Evolutionary conservation across 495 filamentous ascomycete species (phyloP), one percentile per base, ranked within the genome.

Genomic region (Talaromyces wortmannii): DNA sequence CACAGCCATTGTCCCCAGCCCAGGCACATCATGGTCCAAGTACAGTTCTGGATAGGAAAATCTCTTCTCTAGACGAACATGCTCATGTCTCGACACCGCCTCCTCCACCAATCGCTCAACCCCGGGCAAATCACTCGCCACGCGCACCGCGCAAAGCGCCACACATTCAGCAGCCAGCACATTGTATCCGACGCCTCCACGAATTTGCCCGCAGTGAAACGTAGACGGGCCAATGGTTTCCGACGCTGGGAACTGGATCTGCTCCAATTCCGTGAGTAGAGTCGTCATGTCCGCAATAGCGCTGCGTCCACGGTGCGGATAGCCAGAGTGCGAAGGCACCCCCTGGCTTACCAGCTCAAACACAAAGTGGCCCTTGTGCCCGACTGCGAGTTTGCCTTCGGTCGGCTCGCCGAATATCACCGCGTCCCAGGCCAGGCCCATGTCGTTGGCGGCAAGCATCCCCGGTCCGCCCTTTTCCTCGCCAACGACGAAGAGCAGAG

Each of bases 391-490:
- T 63, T 85, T 85, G 56, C 81, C 75, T 63, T 91, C 88, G 0
- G 90, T 94, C 15, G 90, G 90, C 63, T 95, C 90, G 42, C 66
- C 90, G 57, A 92, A 94, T 57, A 95, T 83, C 52, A 86, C 84
- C 3, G 85, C 48, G 47, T 49, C 47, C 47, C 47, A 49, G 77
- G 73, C 57, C 53, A 81, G 78, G 31, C 57, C 54, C 40, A 58
- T 55, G 15, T 47, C 12, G 48, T 65, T 62, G 7, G 57, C 60
- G 4, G 60, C 58, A 42, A 60, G 75, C 90, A 95, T 95, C 4
- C 90, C 90, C 51, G 84, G 81, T 4, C 90, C 90, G 5, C 71
- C 68, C 4, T 68, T 77, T 59, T 94, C 90, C 66, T 95, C 90
- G 11, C 87, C 88, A 0, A 92, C 87, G 2, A 95, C 90, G 66